Base-by-base conservation (phyloP, 2,329 filamentous ascomycete genomes). In the Pseudogymnoascus sp. region DNA sequence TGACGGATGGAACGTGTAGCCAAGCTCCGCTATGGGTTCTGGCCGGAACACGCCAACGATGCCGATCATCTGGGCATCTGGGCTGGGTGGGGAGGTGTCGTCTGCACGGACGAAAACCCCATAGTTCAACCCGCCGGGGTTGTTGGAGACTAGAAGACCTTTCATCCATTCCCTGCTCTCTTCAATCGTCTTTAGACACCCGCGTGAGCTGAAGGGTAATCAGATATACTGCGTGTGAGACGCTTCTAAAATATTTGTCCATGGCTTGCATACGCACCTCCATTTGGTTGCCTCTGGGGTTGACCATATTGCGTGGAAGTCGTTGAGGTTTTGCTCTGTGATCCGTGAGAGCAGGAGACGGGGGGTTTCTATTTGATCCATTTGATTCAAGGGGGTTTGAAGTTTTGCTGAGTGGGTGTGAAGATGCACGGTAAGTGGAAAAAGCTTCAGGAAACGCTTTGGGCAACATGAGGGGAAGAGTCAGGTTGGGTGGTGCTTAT, bases 1-100 rank as follows among this genome's bases (percentile, higher is more conserved):
- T 1, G 47, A 41, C 0, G 63, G 63, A 28, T 64, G 63, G 32
- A 63, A 62, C 25, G 35, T 62, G 39, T 64, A 64, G 6, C 63
- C 60, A 16, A 64, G 57, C 41, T 64, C 60, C 1, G 62, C 37
- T 1, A 50, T 30, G 16, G 63, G 62, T 6, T 18, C 6, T 7
- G 37, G 22, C 6, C 34, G 54, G 37, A 62, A 60, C 6, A 60
- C 59, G 16, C 61, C 61, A 6, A 62, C 20, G 18, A 57, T 34
- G 16, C 47, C 35, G 22, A 35, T 59, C 57, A 59, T 59, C 7
- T 14, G 35, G 25, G 43, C 25, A 3, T n/a, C 7, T 22, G 35
- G 9, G n/a, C 0, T 14, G 6, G 28, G 34, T 14, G 18, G 43
- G 3, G 41, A 6, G 20, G 25, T 32, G 18, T 28, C 25, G 32